These are phyloP conservation scores for Pachyrhizus erosus DNA, from an alignment of 306 rosid genomes.

Conservation along the genomic window DNA sequence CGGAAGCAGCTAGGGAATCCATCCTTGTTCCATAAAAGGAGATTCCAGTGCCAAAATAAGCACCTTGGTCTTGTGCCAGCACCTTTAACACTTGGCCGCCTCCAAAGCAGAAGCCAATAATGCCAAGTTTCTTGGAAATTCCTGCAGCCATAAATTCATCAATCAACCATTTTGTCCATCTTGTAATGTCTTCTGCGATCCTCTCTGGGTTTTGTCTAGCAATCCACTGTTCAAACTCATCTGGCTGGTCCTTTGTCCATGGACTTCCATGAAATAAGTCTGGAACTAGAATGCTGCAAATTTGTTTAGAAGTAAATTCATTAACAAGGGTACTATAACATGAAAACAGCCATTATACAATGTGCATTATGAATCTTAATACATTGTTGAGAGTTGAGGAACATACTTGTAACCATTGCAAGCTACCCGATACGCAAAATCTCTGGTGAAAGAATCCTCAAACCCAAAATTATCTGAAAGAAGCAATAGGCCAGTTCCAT, in stretches of 20 bases:
- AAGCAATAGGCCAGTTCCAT: conserved; percentile 75
- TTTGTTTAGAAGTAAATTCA: conserved; percentile 21
- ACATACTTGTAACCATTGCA: conserved; percentile 87
- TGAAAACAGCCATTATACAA: not conserved
- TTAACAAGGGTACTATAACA: conserved; percentile 12
- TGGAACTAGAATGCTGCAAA: conserved; percentile 87
- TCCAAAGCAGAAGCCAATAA: conserved; percentile 78
- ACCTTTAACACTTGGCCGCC: conserved; percentile 75
- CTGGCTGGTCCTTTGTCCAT: conserved; percentile 61
- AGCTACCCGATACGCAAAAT: conserved; percentile 81
- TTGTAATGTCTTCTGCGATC: conserved; percentile 59
- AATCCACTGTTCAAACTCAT: conserved; percentile 60
- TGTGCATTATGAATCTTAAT: not conserved
- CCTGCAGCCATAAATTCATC: conserved; percentile 77
- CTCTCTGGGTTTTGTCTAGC: conserved; percentile 55
- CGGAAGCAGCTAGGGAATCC: conserved; percentile 49
- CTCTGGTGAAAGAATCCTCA: conserved; percentile 74
- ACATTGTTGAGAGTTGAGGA: conserved; percentile 21
- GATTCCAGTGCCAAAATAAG: conserved; percentile 64
- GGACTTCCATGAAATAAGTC: conserved; percentile 75
- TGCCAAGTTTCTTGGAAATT: conserved; percentile 72
- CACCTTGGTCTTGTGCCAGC: conserved; percentile 62
- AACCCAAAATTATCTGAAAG: conserved; percentile 76
- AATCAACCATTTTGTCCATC: conserved; percentile 76
- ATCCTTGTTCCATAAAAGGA: conserved; percentile 77